These are phyloP conservation scores for Cucurbita maxima DNA, from an alignment of 306 rosid genomes.

Conservation along the genomic window DNA sequence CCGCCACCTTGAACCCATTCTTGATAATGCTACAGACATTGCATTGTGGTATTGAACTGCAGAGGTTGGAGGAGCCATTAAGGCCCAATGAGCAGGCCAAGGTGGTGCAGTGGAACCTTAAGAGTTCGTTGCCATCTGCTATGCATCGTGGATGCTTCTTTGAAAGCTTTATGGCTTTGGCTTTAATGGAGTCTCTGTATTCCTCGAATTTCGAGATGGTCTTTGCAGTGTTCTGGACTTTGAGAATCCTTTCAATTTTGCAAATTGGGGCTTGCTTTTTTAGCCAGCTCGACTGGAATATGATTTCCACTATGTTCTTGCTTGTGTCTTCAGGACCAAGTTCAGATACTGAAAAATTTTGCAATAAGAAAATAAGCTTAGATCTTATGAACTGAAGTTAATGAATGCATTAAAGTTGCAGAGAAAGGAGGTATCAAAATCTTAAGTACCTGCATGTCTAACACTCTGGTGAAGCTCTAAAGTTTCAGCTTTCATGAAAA, in stretches of 20 bases:
- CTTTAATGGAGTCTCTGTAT: conserved; percentile 72
- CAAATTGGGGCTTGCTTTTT: conserved; percentile 76
- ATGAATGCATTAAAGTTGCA: background rate
- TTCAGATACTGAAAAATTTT: conserved; percentile 49
- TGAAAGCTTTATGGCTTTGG: conserved; percentile 53
- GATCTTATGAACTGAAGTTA: background rate
- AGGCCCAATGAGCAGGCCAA: conserved; percentile 68
- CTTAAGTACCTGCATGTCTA: conserved; percentile 69
- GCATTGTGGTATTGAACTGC: conserved; percentile 65
- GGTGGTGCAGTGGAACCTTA: conserved; percentile 77
- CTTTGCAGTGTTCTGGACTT: conserved; percentile 72
- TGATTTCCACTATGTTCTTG: conserved; percentile 97
- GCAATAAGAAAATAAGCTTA: background rate
- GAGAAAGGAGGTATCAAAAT: background rate
- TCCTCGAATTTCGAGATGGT: conserved; percentile 74
- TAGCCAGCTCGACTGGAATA: conserved; percentile 97
- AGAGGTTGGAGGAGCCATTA: conserved; percentile 70
- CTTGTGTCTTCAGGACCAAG: conserved; percentile 87
- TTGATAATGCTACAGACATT: conserved; percentile 56
- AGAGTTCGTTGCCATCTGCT: conserved; percentile 91
- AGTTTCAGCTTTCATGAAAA: conserved; percentile 70
- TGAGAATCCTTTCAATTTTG: conserved; percentile 78
- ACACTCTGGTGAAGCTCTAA: conserved; percentile 74
- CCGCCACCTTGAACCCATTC: conserved; percentile 43
- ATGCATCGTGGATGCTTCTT: conserved; percentile 85